phyloP scores from a whole-genome alignment of 768 basidiomycete genomes.

The Pseudohyphozyma bogoriensis region DNA sequence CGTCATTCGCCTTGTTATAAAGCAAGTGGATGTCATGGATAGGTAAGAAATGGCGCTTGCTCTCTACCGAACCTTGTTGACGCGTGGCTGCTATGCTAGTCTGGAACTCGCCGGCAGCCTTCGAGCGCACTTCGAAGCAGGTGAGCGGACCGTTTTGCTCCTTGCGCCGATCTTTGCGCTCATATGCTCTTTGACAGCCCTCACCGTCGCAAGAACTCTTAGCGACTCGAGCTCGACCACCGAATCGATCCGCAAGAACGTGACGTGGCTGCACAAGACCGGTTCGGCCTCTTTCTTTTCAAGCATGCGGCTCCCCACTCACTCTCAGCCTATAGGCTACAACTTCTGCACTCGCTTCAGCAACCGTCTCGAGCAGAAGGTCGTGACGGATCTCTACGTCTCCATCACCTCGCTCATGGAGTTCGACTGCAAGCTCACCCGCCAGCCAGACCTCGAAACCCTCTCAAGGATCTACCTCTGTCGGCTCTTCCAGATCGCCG shows the following conservation, averaged over 20 bases:
- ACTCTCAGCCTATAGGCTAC: neutral
- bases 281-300: neutral
- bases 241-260: neutral
- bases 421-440: neutral
- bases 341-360: conserved; percentile 2
- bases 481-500: conserved; percentile 5
- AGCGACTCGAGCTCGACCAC: neutral
- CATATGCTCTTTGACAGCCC: neutral
- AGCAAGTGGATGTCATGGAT: neutral
- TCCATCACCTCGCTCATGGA: conserved; percentile 1
- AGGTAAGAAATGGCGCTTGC: neutral
- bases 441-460: neutral
- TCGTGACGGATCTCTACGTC: neutral
- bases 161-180: neutral
- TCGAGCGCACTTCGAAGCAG: neutral
- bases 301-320: neutral
- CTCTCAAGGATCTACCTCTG: neutral
- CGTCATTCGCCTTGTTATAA: conserved; percentile 1
- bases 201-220: neutral
- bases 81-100: neutral
- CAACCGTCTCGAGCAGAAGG: neutral
- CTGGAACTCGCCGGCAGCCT: neutral
- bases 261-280: conserved; percentile 13
- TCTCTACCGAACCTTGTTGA: neutral
- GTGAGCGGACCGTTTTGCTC: neutral